Evolutionary conservation across 2,329 filamentous ascomycete species (phyloP).

Genomic region (Fusarium veterinarium): DNA sequence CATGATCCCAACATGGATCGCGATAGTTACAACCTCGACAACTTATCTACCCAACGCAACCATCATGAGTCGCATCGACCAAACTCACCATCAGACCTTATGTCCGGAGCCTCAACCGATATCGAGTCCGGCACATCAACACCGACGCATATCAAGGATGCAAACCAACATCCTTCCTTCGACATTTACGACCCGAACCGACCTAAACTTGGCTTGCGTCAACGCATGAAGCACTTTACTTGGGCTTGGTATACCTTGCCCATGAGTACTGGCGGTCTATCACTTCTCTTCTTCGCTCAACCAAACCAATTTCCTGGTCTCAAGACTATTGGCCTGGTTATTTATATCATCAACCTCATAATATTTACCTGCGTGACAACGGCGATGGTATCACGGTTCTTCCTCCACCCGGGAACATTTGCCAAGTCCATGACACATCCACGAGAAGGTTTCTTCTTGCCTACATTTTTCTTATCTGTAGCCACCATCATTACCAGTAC

Average conservation of each 20-base stretch:
- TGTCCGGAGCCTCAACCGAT: constrained; percentile 10
- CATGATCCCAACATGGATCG: not conserved
- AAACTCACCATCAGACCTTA: not conserved
- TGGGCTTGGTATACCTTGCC: constrained; percentile 82
- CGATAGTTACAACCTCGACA: constrained; percentile 17
- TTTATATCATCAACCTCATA: constrained; percentile 75
- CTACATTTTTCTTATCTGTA: constrained; percentile 75
- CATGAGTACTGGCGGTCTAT: constrained; percentile 80
- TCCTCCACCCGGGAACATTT: constrained; percentile 66
- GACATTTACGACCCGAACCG: constrained; percentile 32
- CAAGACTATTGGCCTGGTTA: constrained; percentile 69
- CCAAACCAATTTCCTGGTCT: constrained; percentile 74
- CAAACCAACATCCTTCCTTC: not conserved
- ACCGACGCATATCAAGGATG: constrained; percentile 4
- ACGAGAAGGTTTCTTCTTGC: constrained; percentile 77
- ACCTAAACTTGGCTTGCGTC: constrained; percentile 53
- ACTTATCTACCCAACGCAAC: not conserved
- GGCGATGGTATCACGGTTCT: constrained; percentile 69
- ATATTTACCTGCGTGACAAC: constrained; percentile 68
- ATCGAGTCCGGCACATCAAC: constrained; percentile 20
- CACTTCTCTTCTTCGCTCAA: constrained; percentile 71
- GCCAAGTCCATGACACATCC: constrained; percentile 68
- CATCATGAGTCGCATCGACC: not conserved
- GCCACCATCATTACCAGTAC: constrained; percentile 75
- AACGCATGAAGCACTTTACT: constrained; percentile 68